These are phyloP conservation scores for Debaryomycetaceae sp. DNA, from an alignment of 1,139 yeast genomes.

Conservation along the genomic window DNA sequence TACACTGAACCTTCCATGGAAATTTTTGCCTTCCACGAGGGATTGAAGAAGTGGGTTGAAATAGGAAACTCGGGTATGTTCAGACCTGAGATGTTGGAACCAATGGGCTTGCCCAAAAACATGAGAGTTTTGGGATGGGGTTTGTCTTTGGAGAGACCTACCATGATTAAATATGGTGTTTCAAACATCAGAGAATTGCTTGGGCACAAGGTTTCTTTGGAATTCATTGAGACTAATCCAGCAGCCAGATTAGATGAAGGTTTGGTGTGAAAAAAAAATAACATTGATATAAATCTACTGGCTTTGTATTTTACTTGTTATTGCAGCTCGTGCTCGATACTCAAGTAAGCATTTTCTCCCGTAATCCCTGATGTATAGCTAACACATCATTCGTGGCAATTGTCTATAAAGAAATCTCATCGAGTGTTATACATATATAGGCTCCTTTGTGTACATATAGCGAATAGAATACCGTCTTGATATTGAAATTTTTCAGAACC, in stretches of 20 bases:
- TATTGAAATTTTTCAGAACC: not conserved
- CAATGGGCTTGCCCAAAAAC: slow-evolving; percentile 96
- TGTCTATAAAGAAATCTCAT: not conserved
- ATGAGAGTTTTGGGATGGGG: slow-evolving; percentile 98
- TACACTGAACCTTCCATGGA: slow-evolving; percentile 99
- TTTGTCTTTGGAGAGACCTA: slow-evolving; percentile 93
- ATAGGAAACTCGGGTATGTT: slow-evolving; percentile 99
- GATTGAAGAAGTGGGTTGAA: slow-evolving; percentile 96
- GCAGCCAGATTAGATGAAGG: slow-evolving; percentile 89
- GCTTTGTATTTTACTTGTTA: too few species aligned
- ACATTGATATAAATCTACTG: too few species aligned
- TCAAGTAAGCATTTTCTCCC: too few species aligned
- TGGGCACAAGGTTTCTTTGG: slow-evolving; percentile 92
- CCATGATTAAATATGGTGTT: slow-evolving; percentile 97
- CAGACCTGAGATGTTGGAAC: slow-evolving; percentile 98
- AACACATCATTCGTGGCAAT: not conserved
- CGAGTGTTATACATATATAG: not conserved
- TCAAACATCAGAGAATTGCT: slow-evolving; percentile 91
- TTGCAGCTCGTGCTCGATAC: too few species aligned
- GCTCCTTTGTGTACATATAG: not conserved
- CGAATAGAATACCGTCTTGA: not conserved
- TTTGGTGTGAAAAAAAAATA: slow-evolving; percentile 34
- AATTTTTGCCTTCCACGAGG: slow-evolving; percentile 95
- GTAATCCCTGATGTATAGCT: not conserved
- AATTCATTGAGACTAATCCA: slow-evolving; percentile 92